Evolutionary conservation across 805 yeast genomes (phyloP).

Genomic region (Kluyveromyces nonfermentans): DNA sequence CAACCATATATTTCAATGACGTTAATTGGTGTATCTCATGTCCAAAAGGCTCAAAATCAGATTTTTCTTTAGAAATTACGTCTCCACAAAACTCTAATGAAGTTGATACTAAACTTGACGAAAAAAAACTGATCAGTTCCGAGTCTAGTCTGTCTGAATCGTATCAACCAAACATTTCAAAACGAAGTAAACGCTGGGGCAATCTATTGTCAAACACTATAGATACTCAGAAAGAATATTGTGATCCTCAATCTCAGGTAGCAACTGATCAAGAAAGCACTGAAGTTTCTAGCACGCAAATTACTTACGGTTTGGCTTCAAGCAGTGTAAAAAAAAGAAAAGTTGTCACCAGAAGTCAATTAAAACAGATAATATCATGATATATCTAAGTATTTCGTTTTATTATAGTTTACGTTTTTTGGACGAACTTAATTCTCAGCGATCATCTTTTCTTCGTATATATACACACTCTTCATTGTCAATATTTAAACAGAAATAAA

Average conservation of each 20-base stretch:
- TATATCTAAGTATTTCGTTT: neutral
- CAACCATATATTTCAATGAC: constrained; percentile 19
- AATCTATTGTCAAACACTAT: constrained; percentile 15
- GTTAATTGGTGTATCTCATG: constrained; percentile 27
- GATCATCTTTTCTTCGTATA: too few relatives aligned
- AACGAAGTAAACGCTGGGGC: constrained; percentile 25
- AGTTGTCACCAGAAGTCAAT: constrained; percentile 7
- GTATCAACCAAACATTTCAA: neutral
- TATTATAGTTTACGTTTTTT: too few relatives aligned
- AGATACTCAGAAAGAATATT: constrained; percentile 9
- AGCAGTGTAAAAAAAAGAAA: neutral
- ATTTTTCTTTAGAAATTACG: constrained; percentile 14
- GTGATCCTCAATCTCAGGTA: neutral
- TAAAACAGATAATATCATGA: neutral
- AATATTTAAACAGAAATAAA: too few relatives aligned
- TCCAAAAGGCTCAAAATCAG: constrained; percentile 21
- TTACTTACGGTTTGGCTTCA: constrained; percentile 20
- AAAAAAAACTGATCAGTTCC: neutral
- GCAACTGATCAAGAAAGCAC: constrained; percentile 4
- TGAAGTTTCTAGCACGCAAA: constrained; percentile 15
- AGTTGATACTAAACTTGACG: neutral
- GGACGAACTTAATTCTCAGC: too few relatives aligned
- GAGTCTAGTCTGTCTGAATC: neutral
- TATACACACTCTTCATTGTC: too few relatives aligned
- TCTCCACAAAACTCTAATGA: constrained; percentile 1